These are phyloP conservation scores for Botrytis paeoniae DNA, from an alignment of 2,329 filamentous ascomycete species.

Conservation along the genomic window DNA sequence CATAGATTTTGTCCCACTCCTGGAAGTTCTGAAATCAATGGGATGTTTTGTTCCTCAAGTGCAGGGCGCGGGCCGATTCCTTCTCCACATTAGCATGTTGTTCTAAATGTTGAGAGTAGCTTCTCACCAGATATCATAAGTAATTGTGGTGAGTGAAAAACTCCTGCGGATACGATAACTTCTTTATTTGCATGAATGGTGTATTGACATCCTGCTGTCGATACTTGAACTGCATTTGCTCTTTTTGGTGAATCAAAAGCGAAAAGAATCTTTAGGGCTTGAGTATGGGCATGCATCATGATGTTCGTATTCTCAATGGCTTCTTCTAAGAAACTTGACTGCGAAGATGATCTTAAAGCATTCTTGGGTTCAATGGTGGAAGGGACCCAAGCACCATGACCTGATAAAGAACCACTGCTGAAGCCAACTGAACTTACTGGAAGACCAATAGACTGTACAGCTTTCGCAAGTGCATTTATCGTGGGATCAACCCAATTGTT, in stretches of 20 bases:
- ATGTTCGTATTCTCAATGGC: constrained; percentile 7
- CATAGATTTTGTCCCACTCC: constrained; percentile 50
- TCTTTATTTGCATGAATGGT: constrained; percentile 26
- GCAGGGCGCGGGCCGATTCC: not conserved
- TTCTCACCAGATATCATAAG: constrained; percentile 11
- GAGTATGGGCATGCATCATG: constrained; percentile 4
- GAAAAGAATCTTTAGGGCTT: constrained; percentile 18
- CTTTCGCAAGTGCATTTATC: constrained; percentile 20
- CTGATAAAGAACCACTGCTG: constrained; percentile 26
- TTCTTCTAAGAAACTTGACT: constrained; percentile 7
- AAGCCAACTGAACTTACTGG: constrained; percentile 22
- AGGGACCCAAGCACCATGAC: constrained; percentile 18
- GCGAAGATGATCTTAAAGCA: constrained; percentile 23
- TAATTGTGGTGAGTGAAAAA: constrained; percentile 5
- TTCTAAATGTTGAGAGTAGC: not conserved
- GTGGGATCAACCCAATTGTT: constrained; percentile 37
- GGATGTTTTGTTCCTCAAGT: constrained; percentile 37
- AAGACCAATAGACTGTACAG: constrained; percentile 24
- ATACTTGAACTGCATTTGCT: constrained; percentile 2
- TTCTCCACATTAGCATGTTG: not conserved
- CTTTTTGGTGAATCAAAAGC: not conserved
- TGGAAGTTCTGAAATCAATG: constrained; percentile 44
- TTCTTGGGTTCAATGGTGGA: constrained; percentile 23
- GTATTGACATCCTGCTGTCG: constrained; percentile 12
- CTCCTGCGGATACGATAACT: constrained; percentile 20